Base-by-base conservation (phyloP, 768 basidiomycete species). In the Dioszegia hungarica region DNA sequence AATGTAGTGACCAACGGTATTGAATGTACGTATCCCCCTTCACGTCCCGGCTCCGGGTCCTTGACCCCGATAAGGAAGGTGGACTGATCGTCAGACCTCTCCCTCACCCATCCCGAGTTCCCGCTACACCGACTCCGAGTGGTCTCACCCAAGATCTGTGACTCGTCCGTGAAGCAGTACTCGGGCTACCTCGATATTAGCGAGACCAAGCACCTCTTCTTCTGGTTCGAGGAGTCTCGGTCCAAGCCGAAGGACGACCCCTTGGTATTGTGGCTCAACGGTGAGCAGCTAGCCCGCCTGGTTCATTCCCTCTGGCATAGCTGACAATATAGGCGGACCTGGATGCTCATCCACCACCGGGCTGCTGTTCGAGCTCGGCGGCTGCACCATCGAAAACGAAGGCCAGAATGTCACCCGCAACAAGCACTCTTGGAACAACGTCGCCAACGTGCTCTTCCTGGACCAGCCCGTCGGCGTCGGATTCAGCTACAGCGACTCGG, bases 341-440 rank as follows among this genome's bases (percentile, higher is more conserved):
- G 64, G 74, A 15, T 72, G 72, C 56, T 85, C 83, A 53, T 86
- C 85, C 8, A 84, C 85, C 10, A 87, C 89, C 0, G 93, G 93
- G 10, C 82, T 95, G 22, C 79, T 98, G 15, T 90, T 94, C 64
- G 67, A 97, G 71, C 84, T 94, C 20, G 94, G 94, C 0, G 92
- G 94, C 0, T 97, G 94, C 77, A 78, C 77, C 28, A 80, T 97
- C 59, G 77, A 81, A 17, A 77, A 89, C 39, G 79, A 84, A 0
- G 90, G 90, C 31, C 78, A 78, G 57, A 73, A 73, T 39, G 67
- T 70, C 20, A 75, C 72, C 11, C 58, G 65, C 70, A 97, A 99
- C 77, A 81, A 84, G 5, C 73, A 88, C 80, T 86, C 86, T 63
- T 99, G 94, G 94, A 99, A 86, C 66, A 80, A 79, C 37, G 77